These are phyloP conservation scores for Porogramme epimiltina DNA, from an alignment of 1,284 basidiomycete genomes.

Conservation along the genomic window DNA sequence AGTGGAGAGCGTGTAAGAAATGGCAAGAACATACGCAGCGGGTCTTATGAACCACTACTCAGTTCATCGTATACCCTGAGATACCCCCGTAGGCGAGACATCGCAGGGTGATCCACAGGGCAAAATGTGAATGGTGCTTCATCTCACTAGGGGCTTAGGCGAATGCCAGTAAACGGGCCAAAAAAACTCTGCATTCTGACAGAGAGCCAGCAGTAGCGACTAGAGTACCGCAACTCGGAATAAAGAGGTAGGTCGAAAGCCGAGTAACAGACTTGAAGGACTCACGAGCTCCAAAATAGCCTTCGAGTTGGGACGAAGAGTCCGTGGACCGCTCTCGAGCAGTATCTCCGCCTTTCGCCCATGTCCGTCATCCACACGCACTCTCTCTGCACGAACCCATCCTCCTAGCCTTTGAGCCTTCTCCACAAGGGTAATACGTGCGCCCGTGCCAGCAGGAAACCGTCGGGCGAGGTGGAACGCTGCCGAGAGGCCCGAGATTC, in stretches of 20 bases:
- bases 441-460: conserved; percentile 46
- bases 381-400: conserved; percentile 74
- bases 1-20: conserved; percentile 1
- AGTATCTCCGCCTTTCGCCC: conserved; percentile 47
- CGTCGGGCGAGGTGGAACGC: conserved; percentile 76
- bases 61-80: not conserved
- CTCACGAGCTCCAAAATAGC: conserved; percentile 81
- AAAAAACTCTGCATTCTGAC: no score
- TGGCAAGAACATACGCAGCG: not conserved
- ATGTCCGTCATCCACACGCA: conserved; percentile 43
- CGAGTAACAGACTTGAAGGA: conserved; percentile 15
- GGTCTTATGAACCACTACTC: not conserved
- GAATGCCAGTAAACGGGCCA: no score
- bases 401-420: conserved; percentile 71
- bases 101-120: no score
- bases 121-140: no score
- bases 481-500: conserved; percentile 80
- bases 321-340: conserved; percentile 84
- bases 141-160: no score
- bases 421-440: conserved; percentile 73
- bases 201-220: no score
- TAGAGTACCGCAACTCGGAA: no score
- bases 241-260: not conserved
- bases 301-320: conserved; percentile 74
- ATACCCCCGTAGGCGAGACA: no score